Percentiles rank a stretch among this genome's conserved stretches.
Conservation (phyloP, 139 green algal genomes). For the Zygnema cylindricum region DNA sequence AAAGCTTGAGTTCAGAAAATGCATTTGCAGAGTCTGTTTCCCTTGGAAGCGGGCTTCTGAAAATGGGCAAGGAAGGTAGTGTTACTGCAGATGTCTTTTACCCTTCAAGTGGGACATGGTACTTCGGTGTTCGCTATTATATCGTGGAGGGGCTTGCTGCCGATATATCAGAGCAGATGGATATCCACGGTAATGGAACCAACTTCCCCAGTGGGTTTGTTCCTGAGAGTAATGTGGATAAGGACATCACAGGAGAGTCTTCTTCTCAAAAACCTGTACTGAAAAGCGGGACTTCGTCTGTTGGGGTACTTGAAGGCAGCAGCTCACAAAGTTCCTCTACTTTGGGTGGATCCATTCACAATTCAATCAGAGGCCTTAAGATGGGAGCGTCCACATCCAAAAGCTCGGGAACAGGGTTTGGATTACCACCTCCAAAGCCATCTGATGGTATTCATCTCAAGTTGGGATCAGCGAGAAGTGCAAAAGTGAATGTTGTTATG, state of each 20-base stretch:
- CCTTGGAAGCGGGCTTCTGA: neutral
- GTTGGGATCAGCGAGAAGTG: neutral
- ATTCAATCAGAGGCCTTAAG: neutral
- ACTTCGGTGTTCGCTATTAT: neutral
- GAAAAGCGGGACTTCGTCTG: too few species aligned
- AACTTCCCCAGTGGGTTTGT: neutral
- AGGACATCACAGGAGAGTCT: neutral
- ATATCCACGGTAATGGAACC: neutral
- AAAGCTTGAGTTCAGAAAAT: neutral
- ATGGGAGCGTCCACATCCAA: neutral
- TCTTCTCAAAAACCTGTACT: neutral
- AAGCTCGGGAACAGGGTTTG: neutral
- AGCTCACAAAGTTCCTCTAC: neutral
- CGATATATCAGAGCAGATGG: neutral
- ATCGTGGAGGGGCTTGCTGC: neutral
- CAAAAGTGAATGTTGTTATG: conserved; percentile 16
- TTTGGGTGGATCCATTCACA: neutral
- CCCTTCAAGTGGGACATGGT: conserved; percentile 6
- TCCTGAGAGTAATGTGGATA: neutral
- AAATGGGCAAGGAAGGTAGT: neutral
- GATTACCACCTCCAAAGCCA: neutral
- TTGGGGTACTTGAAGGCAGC: neutral
- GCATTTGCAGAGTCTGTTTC: neutral
- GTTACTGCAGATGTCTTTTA: conserved; percentile 10
- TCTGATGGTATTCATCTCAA: neutral